Base-by-base conservation (phyloP, 163 green algal species). In the Prototheca wickerhamii region DNA sequence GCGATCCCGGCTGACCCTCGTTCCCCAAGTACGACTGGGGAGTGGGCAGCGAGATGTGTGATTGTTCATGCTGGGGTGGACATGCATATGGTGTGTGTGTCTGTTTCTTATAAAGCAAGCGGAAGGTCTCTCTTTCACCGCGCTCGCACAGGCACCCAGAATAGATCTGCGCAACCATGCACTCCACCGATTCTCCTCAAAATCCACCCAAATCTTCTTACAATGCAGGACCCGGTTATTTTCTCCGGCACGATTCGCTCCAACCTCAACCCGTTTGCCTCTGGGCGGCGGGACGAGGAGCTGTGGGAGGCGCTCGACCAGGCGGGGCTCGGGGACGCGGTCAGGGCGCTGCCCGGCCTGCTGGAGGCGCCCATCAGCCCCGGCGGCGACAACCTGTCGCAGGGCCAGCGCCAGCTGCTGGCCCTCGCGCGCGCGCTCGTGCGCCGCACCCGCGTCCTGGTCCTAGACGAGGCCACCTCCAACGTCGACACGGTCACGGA, bases 211-310 rank as follows among this genome's bases (percentile, higher is more conserved):
- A n/a, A n/a, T 4, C 17, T 50, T 32, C 29, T 2, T 32, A 8
- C 29, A 0, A n/a, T 33, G 26, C 78, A 91, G 75, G 87, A 93
- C 65, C 86, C 87, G 0, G 77, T 93, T 23, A 83, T 96, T 28
- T 96, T 96, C 69, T 83, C 63, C 34, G 88, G 88, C 55, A 90
- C 67, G 5, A 64, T 96, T 20, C 77, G 90, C 30, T 82, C 55
- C 63, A 97, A 97, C 75, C 77, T 97, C 61, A 91, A 97, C 74
- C 91, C 91, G 8, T 95, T 96, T 70, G 75, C 66, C 32, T 59
- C 84, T 37, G 60, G 71, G 0, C 42, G 40, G 6, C 70, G 72
- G 4, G 85, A 95, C 72, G 68, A 59, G 3, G 66, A 64, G 23
- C 79, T 96, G n/a, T 95, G 86, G 90, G 66, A 84, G 54, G 84